Percentiles rank a stretch among this genome's conserved stretches.
Conservation (phyloP, 768 basidiomycete species). For the Austroboletus eburneus region DNA sequence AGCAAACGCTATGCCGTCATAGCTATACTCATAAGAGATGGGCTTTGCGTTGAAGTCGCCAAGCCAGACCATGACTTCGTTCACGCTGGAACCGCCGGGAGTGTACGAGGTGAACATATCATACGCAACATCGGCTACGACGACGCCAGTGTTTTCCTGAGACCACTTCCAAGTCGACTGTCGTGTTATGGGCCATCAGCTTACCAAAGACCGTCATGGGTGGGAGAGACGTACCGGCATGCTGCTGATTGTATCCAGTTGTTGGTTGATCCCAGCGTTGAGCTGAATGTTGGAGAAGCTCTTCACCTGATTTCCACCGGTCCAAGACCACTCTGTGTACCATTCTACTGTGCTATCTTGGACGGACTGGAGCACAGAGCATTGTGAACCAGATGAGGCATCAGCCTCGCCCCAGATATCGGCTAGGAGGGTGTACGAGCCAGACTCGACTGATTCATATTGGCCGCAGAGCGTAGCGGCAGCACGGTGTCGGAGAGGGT, state of each 20-base stretch:
- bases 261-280: constrained; percentile 46
- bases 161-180: constrained; percentile 59
- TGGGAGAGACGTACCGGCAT: constrained; percentile 47
- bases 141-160: constrained; percentile 36
- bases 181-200: too few relatives aligned
- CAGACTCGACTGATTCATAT: constrained; percentile 46
- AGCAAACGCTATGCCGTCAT: constrained; percentile 44
- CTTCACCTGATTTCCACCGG: constrained; percentile 50
- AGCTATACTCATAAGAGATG: constrained; percentile 47
- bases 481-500: background rate
- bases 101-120: constrained; percentile 59
- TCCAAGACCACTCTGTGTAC: constrained; percentile 53
- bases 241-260: constrained; percentile 47
- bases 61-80: constrained; percentile 65
- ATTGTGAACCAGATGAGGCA: constrained; percentile 48
- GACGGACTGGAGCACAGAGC: constrained; percentile 43
- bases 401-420: constrained; percentile 43
- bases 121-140: constrained; percentile 56
- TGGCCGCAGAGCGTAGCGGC: constrained; percentile 35
- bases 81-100: constrained; percentile 41
- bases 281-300: constrained; percentile 58
- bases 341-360: constrained; percentile 43
- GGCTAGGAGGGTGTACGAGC: constrained; percentile 45
- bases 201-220: too few relatives aligned
- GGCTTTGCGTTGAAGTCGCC: constrained; percentile 55